phyloP scores from a whole-genome alignment of 1,139 yeast genomes.

The Kurtzmaniella quercitrusa region DNA sequence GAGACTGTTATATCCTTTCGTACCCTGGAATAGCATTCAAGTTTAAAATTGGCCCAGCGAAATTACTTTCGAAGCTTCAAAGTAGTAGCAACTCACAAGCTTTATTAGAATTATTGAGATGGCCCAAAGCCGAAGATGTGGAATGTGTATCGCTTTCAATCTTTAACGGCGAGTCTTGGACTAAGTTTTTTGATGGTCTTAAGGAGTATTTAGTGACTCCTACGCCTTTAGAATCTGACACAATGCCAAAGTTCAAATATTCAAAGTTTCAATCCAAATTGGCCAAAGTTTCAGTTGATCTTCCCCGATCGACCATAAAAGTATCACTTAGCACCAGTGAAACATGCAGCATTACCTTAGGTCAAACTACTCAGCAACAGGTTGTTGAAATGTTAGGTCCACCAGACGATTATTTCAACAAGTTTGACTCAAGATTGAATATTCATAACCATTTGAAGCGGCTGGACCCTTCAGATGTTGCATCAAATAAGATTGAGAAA shows the following conservation, averaged over 20 bases:
- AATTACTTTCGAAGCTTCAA: conserved; percentile 15
- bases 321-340: background rate
- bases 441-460: conserved; percentile 34
- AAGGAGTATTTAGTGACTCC: background rate
- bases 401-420: conserved; percentile 51
- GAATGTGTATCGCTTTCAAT: conserved; percentile 34
- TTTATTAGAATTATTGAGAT: conserved; percentile 30
- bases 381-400: conserved; percentile 48
- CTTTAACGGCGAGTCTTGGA: conserved; percentile 30
- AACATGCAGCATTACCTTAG: conserved; percentile 20
- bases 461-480: conserved; percentile 7
- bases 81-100: conserved; percentile 16
- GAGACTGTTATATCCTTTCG: conserved; percentile 35
- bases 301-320: background rate
- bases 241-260: background rate
- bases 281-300: conserved; percentile 3
- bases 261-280: conserved; percentile 4
- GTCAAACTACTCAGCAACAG: conserved; percentile 48
- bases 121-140: conserved; percentile 28
- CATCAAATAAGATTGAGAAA: conserved; percentile 22
- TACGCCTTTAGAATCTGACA: too few species aligned
- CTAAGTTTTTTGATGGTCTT: conserved; percentile 14
- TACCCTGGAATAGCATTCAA: conserved; percentile 55
- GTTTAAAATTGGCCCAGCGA: conserved; percentile 25
- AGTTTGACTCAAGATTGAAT: conserved; percentile 41